Conservation (phyloP, 2,329 filamentous ascomycete genomes). For the Furcasterigmium sp. region DNA sequence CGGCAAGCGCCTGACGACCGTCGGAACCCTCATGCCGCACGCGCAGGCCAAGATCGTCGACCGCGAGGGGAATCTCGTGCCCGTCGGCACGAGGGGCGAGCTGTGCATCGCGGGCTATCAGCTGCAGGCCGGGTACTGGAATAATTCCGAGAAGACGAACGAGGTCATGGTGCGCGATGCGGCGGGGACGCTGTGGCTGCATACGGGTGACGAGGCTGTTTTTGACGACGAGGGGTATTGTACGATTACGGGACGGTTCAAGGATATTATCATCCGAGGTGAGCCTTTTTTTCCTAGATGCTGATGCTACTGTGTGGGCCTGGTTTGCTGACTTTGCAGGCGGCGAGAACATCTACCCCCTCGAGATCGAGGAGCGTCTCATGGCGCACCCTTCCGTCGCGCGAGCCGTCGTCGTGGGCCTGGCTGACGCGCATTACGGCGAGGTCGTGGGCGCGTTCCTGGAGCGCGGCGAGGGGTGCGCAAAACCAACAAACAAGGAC, state of each 20-base stretch:
- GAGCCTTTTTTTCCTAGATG: too few relatives aligned
- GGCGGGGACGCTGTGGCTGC: conserved; percentile 53
- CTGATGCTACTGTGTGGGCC: too few relatives aligned
- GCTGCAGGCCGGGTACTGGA: conserved; percentile 61
- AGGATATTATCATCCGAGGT: conserved; percentile 75
- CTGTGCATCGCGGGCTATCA: conserved; percentile 76
- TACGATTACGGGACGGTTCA: conserved; percentile 69
- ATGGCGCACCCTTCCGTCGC: conserved; percentile 56
- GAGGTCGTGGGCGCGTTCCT: conserved; percentile 68
- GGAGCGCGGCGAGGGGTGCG: conserved; percentile 25
- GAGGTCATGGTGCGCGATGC: conserved; percentile 51
- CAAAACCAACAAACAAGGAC: conserved; percentile 43
- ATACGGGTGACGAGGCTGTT: conserved; percentile 65
- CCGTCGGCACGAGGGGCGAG: conserved; percentile 64
- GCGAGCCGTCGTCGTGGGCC: conserved; percentile 64
- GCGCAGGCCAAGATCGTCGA: conserved; percentile 74
- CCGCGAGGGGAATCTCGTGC: conserved; percentile 58
- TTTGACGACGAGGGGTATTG: conserved; percentile 67
- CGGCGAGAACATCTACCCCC: conserved; percentile 68
- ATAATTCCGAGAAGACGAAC: conserved; percentile 69
- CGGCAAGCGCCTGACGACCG: conserved; percentile 61
- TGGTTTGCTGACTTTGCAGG: too few relatives aligned
- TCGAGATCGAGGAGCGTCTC: conserved; percentile 72
- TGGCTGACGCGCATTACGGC: conserved; percentile 66
- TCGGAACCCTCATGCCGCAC: conserved; percentile 73